phyloP scores from a whole-genome alignment of 179 eudicot genomes.

The Patellifolia procumbens region DNA sequence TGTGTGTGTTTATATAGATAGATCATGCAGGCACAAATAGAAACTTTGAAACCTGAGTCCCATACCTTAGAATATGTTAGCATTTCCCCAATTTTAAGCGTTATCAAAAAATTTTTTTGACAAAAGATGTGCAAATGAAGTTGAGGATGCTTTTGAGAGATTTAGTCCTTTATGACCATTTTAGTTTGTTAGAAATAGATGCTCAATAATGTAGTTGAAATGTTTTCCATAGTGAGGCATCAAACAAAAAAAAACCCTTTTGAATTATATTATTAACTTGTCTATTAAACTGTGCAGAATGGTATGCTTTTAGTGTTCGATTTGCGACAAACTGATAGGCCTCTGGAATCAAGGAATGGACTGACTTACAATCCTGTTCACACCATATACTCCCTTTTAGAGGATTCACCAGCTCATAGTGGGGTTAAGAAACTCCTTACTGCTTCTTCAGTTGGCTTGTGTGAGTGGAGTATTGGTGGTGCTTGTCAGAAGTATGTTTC shows the following conservation, averaged over 20 bases:
- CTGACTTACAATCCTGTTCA: conserved; percentile 71
- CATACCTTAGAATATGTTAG: too few species aligned
- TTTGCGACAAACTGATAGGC: conserved; percentile 70
- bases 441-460: conserved; percentile 81
- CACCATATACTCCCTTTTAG: conserved; percentile 51
- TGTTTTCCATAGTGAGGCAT: background rate
- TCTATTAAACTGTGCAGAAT: conserved; percentile 50
- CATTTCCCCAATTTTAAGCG: too few species aligned
- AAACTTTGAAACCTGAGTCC: too few species aligned
- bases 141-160: too few species aligned
- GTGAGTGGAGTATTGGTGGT: conserved; percentile 74
- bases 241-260: too few species aligned
- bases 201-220: background rate
- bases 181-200: too few species aligned
- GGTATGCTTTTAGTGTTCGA: conserved; percentile 83
- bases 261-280: background rate
- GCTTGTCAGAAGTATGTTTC: conserved; percentile 33
- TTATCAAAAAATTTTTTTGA: too few species aligned
- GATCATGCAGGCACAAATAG: too few species aligned
- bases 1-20: too few species aligned
- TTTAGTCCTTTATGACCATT: too few species aligned
- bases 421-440: conserved; percentile 62
- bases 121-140: too few species aligned
- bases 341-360: conserved; percentile 63
- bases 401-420: conserved; percentile 39